Percentiles rank a stretch among this genome's conserved stretches.
These are phyloP conservation scores for Yamadazyma akitaensis DNA, from an alignment of 805 yeast genomes.

Conservation along the genomic window DNA sequence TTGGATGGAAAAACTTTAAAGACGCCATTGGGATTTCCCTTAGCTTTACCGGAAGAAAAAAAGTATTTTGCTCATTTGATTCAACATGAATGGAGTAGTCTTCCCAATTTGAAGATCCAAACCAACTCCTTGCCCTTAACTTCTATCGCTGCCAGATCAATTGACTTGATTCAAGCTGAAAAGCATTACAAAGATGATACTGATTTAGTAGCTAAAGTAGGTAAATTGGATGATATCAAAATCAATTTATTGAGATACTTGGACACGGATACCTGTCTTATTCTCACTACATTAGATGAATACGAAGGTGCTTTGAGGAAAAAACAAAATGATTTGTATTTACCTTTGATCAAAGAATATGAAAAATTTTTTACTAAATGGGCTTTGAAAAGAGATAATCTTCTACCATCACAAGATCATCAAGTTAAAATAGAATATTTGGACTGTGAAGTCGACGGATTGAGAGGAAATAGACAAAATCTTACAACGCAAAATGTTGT, in stretches of 20 bases:
- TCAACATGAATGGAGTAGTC: constrained; percentile 82
- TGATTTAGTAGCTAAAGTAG: constrained; percentile 57
- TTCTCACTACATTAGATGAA: constrained; percentile 76
- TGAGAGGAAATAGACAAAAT: constrained; percentile 76
- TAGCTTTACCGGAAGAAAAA: constrained; percentile 60
- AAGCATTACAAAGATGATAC: constrained; percentile 26
- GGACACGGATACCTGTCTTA: constrained; percentile 91
- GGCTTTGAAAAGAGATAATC: constrained; percentile 23
- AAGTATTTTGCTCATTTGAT: constrained; percentile 67
- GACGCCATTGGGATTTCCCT: constrained; percentile 77
- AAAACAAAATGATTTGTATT: constrained; percentile 75
- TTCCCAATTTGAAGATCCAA: constrained; percentile 63
- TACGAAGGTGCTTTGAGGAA: constrained; percentile 78
- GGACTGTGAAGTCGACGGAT: constrained; percentile 79
- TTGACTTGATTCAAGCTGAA: constrained; percentile 55
- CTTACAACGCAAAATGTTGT: constrained; percentile 60
- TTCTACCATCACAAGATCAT: constrained; percentile 14
- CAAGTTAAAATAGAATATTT: constrained; percentile 49
- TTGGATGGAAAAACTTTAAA: constrained; percentile 74
- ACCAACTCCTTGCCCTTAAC: constrained; percentile 84
- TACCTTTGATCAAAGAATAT: constrained; percentile 68
- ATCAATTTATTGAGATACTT: constrained; percentile 70
- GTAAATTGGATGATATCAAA: constrained; percentile 56
- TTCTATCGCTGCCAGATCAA: constrained; percentile 79
- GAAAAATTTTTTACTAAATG: constrained; percentile 54